A percentile compares a stretch with the other conserved stretches of the same genome.
Evolutionary conservation across 495 filamentous ascomycete species (phyloP).

Genomic region (Aspergillus avenaceus): DNA sequence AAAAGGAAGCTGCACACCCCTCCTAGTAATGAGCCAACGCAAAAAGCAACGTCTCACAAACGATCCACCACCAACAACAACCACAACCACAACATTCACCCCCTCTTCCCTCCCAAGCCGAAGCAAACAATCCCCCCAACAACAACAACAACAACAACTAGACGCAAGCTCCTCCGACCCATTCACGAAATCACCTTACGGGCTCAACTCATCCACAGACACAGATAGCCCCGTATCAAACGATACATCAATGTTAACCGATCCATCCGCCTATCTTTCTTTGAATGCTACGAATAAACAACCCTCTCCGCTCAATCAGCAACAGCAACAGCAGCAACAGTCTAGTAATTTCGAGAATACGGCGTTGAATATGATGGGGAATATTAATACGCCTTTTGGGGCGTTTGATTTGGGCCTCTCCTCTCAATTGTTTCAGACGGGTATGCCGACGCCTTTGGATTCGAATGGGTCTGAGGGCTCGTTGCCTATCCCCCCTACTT

Average conservation of each 20-base stretch:
- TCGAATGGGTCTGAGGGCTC: conserved; percentile 8
- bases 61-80: background rate
- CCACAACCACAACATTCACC: background rate
- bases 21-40: background rate
- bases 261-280: conserved; percentile 7
- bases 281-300: conserved; percentile 4
- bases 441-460: conserved; percentile 9
- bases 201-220: background rate
- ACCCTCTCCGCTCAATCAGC: background rate
- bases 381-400: background rate
- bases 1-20: background rate
- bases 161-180: background rate
- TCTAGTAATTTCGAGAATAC: too few species aligned
- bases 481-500: conserved; percentile 15
- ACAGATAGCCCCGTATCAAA: background rate
- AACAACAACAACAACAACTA: background rate
- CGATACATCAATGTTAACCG: conserved; percentile 2
- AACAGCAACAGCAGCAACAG: conserved; percentile 3
- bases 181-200: background rate
- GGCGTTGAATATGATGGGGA: too few species aligned
- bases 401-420: background rate
- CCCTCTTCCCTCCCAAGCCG: background rate
- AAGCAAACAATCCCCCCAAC: background rate
- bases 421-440: background rate
- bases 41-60: background rate